Base-by-base conservation (phyloP, 495 filamentous ascomycete genomes). In the Amniculicola lignicola region DNA sequence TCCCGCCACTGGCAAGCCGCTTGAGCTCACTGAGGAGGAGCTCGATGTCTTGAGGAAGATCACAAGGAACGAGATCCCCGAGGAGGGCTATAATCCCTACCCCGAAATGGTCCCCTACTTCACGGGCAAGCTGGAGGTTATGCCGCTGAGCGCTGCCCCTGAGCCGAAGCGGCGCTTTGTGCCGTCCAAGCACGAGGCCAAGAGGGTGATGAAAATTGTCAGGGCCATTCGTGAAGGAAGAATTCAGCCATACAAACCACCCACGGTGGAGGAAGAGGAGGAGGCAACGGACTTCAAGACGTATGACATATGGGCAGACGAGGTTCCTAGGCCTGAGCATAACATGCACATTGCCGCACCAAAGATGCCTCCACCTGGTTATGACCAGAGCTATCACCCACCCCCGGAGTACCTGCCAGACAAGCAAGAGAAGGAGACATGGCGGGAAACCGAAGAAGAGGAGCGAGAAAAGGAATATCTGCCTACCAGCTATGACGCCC, bases 101-200 rank as follows among this genome's bases (percentile, higher is more conserved):
- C 90, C 84, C 18, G 81, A 91, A 60, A 87, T 85, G 39, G 80
- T 97, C 14, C 90, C 96, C 66, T 97, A 89, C 74, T 97, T 97
- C 70, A 89, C 87, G 15, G 86, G 86, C 57, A 87, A 89, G 63
- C 79, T 86, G 60, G 92, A 96, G 74, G 82, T 86, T 24, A 96
- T 97, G 90, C 93, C 93, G 7, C 72, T 98, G 46, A 96, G 89
- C 70, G 83, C 89, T 36, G 92, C 91, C 4, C 93, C 93, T 31
- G 93, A 98, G 66, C 93, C 93, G 4, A 98, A 98, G 74, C 80
- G 92, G 38, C 85, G 93, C 62, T 98, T 96, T 67, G 74, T 97
- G 14, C 93, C 94, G 9, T 97, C 94, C n/a, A 96, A 96, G 72
- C 89, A 97, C 64, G 93, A 98, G 74, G 85, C 88, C 15, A 96